These are phyloP conservation scores for Skeletonema costatum DNA, from an alignment of 108 stramenopile species.

Conservation along the genomic window DNA sequence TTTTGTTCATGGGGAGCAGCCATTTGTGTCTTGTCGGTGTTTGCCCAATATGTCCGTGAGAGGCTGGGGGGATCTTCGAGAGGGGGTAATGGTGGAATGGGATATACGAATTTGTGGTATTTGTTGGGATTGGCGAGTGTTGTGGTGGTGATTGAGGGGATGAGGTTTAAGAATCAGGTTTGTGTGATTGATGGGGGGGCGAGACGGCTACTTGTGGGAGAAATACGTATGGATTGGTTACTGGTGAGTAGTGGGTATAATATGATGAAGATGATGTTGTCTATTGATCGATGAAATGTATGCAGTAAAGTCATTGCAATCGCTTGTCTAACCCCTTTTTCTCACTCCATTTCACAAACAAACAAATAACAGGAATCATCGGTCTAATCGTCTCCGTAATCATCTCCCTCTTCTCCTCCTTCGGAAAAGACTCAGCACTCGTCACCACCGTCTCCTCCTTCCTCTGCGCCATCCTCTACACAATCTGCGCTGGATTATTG, in stretches of 20 bases:
- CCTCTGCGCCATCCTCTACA: slow-evolving; percentile 42
- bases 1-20: slow-evolving; percentile 38
- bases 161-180: slow-evolving; percentile 48
- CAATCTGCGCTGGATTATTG: slow-evolving; percentile 41
- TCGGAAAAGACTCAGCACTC: slow-evolving; percentile 46
- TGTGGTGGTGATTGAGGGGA: slow-evolving; percentile 46
- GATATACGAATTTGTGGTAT: slow-evolving; percentile 45
- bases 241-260: slow-evolving; percentile 17
- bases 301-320: too few species aligned
- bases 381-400: slow-evolving; percentile 39
- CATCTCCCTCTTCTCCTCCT: slow-evolving; percentile 39
- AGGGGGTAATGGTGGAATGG: slow-evolving; percentile 19
- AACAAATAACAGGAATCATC: slow-evolving; percentile 11
- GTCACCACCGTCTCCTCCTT: slow-evolving; percentile 37
- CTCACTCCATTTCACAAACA: neutral
- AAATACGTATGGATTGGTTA: slow-evolving; percentile 43
- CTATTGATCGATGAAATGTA: too few species aligned
- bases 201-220: slow-evolving; percentile 25
- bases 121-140: slow-evolving; percentile 38
- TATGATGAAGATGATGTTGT: neutral
- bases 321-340: neutral
- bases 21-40: slow-evolving; percentile 19
- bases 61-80: slow-evolving; percentile 16
- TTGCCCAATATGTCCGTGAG: slow-evolving; percentile 44
- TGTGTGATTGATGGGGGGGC: slow-evolving; percentile 37